Base-by-base conservation (phyloP, 495 filamentous ascomycete species). In the Corynascus novoguineensis region DNA sequence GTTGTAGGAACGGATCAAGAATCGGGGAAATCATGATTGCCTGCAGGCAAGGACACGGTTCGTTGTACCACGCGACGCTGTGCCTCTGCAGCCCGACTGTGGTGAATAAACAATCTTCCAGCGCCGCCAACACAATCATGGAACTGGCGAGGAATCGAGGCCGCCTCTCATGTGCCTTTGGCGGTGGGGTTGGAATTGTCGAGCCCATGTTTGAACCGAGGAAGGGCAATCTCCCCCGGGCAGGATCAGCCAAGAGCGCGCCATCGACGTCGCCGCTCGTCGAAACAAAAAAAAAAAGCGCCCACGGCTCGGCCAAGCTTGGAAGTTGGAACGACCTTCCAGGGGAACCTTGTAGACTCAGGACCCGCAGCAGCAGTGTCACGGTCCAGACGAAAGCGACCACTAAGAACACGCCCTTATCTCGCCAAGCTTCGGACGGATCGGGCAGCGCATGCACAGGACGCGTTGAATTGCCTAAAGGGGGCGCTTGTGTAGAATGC, bases 261-360 rank as follows among this genome's bases (percentile, higher is more conserved):
- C 59, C 59, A 57, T 61, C 53, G 59, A 61, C 53, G 59, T 50
- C 58, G 55, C 40, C 44, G 41, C 17, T 25, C 32, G 25, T 19
- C 51, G 35, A 55, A 25, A 34, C 47, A 45, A 41, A 55, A 31
- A 27, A 14, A 15, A 52, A 34, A 24, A 19, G 40, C n/a, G 7
- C n/a, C 5, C 29, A 10, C 10, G 29, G 41, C 41, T 57, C 28
- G 54, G 54, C 44, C 55, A 55, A 54, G 57, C 48, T 60, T 48
- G 41, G 57, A 57, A 59, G 53, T 51, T 63, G 57, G 48, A 57
- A 55, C 45, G 50, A 50, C 35, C 44, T 47, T 31, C 55, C 60
- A 58, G 55, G 60, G 55, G 46, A 42, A 28, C 59, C 59, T 31
- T 57, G 50, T 57, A 55, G 60, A 37, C 62, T 52, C 64, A 54